Evolutionary conservation across 805 yeast species (phyloP).

Genomic region (Wickerhamiella sorbophila): DNA sequence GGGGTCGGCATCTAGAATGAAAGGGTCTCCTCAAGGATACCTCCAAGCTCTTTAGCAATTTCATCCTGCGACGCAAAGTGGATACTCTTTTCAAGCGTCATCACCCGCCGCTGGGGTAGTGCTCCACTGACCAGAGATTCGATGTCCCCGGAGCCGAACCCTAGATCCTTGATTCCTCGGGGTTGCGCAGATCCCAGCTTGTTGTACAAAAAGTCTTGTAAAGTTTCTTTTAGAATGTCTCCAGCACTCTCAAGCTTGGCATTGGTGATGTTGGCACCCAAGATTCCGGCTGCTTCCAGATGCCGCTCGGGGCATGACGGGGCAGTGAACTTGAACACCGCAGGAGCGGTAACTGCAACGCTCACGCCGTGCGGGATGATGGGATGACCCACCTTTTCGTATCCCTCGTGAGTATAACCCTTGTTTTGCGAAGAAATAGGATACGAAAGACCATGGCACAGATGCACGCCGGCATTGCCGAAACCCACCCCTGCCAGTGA

Average conservation of each 20-base stretch:
- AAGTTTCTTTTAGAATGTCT: slow-evolving; percentile 26
- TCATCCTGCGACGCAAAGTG: slow-evolving; percentile 7
- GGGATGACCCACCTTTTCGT: slow-evolving; percentile 27
- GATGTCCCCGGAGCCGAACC: slow-evolving; percentile 23
- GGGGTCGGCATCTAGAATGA: not conserved
- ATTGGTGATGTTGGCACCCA: slow-evolving; percentile 26
- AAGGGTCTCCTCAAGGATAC: slow-evolving; percentile 8
- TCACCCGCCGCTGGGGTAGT: slow-evolving; percentile 28
- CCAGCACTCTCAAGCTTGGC: slow-evolving; percentile 28
- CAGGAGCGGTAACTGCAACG: slow-evolving; percentile 34
- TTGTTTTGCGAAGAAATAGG: slow-evolving; percentile 28
- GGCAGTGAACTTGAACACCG: slow-evolving; percentile 29
- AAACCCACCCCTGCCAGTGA: slow-evolving; percentile 34
- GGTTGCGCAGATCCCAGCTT: slow-evolving; percentile 27
- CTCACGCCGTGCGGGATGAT: slow-evolving; percentile 33
- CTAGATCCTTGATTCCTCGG: slow-evolving; percentile 24
- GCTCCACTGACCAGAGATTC: slow-evolving; percentile 28
- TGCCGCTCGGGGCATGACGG: slow-evolving; percentile 29
- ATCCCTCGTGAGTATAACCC: slow-evolving; percentile 26
- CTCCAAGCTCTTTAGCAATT: slow-evolving; percentile 4
- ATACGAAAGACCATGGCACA: slow-evolving; percentile 31
- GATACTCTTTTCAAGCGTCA: slow-evolving; percentile 20
- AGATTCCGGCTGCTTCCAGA: slow-evolving; percentile 25
- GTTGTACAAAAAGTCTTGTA: slow-evolving; percentile 23
- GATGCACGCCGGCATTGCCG: slow-evolving; percentile 33